Evolutionary conservation across 129 eudicot genomes (phyloP), one percentile per base, ranked within the genome.

Genomic region (Arctium minus): DNA sequence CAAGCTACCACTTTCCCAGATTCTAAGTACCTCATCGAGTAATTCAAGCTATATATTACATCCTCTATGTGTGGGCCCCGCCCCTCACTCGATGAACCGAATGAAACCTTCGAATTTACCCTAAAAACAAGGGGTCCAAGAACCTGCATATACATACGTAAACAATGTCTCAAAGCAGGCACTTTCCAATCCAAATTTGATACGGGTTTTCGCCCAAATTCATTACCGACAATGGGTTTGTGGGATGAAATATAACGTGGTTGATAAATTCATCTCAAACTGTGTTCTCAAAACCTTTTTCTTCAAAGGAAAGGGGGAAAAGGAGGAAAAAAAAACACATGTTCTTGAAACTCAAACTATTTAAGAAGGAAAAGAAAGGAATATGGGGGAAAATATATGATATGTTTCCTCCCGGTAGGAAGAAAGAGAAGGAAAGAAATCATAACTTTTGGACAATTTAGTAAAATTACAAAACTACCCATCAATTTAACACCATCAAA

Each of bases 1-100:
- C 98, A 95, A 73, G 98, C 98, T 8, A 91, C 94, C 67, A 95
- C 97, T 80, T 95, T 95, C 38, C 94, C 98, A 2, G 98, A 92
- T 4, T n/a, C 40, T 8, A 95, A 86, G 62, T 70, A 32, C 89
- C 89, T 84, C 56, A 92, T 29, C 12, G 91, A 87, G 87, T 90
- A 91, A 86, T 88, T 95, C 97, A 95, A 87, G 86, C 97, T 95
- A 87, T 70, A 91, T 48, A 91, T 82, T 32, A 91, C 30, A 80
- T 95, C 98, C 82, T 92, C 97, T 56, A 91, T 65, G 75, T 75
- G 91, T 76, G 87, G 89, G 36, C 86, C 85, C 3, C 79, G 67
- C 79, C 44, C 84, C 75, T 84, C 85, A 0, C 62, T 56, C 11
- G 88, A 84, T 71, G 94, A 85, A 40, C 86, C 89, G 0, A 89